Evolutionary conservation across 2,329 filamentous ascomycete genomes (phyloP), one percentile per base, ranked within the genome.

Genomic region (Ophiostoma montium): DNA sequence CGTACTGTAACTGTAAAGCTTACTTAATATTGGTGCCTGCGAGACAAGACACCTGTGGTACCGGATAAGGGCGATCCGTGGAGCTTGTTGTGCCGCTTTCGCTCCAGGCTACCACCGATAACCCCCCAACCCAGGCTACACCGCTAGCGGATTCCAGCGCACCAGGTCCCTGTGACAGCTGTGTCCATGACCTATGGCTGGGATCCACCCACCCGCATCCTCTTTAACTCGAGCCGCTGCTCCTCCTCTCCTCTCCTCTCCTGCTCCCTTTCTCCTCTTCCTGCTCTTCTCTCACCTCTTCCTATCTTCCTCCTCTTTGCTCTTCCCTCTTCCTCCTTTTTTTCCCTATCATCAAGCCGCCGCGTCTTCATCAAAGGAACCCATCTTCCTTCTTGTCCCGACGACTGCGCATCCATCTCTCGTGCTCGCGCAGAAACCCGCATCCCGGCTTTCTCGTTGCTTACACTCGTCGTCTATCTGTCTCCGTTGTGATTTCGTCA

Each of bases 131-230:
- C 23, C 23, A 27, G 23, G 23, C 23, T 8, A 33, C 32, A 6
- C 32, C 32, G 32, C 32, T 33, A 33, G 11, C 10, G 10, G 12
- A 3, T 33, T 33, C 5, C 32, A 33, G 32, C 13, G 32, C 32
- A 15, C 32, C 12, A 21, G 30, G 27, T 33, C 10, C 13, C 31
- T 27, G 12, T 21, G 15, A 31, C 41, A 43, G 35, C 12, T 33
- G 13, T 33, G 32, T 11, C 39, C 23, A 42, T 46, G 35, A 35
- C 42, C 42, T 30, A 35, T n/a, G 10, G 23, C 16, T 45, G 42
- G 38, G 39, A 21, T 44, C 44, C 49, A 45, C 41, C 49, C 33
- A 39, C 19, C 44, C 48, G 44, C 45, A 44, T 48, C 35, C 46
- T 45, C 41, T 19, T 35, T 35, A 30, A 42, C 39, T 42, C 39